Conservation (phyloP, 1,284 basidiomycete genomes). For the Ustilago trichophora region DNA sequence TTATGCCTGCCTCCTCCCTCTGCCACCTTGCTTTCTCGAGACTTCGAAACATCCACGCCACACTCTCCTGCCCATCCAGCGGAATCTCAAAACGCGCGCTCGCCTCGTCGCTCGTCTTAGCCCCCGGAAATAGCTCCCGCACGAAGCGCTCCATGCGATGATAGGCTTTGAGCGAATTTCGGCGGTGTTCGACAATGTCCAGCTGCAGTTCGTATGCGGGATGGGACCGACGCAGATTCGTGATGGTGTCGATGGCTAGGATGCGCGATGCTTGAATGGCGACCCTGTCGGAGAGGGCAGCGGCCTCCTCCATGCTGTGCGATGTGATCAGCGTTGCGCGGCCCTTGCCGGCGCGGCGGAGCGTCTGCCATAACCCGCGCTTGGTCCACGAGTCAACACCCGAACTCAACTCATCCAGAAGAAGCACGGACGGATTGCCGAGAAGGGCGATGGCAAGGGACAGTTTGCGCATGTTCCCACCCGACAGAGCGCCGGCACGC, state of each 20-base stretch:
- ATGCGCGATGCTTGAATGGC: constrained; percentile 13
- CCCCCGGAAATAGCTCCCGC: constrained; percentile 72
- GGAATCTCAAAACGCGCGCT: constrained; percentile 81
- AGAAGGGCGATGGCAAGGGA: constrained; percentile 82
- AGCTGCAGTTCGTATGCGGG: constrained; percentile 82
- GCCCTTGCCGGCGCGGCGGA: constrained; percentile 72
- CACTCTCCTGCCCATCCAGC: constrained; percentile 73
- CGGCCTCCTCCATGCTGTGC: constrained; percentile 86
- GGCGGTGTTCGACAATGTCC: constrained; percentile 70
- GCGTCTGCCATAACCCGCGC: constrained; percentile 80
- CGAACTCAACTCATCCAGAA: constrained; percentile 84
- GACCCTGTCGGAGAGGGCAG: constrained; percentile 73
- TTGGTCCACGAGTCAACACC: constrained; percentile 85
- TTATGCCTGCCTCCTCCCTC: constrained; percentile 15
- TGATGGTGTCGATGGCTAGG: constrained; percentile 75
- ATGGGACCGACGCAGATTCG: constrained; percentile 74
- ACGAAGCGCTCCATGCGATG: constrained; percentile 74
- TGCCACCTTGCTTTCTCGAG: constrained; percentile 10
- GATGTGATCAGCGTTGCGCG: constrained; percentile 66
- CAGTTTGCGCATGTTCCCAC: constrained; percentile 77
- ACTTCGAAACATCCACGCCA: constrained; percentile 70
- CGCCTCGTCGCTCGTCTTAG: constrained; percentile 77
- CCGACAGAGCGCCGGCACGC: constrained; percentile 77
- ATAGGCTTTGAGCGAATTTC: constrained; percentile 62
- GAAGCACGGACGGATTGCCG: constrained; percentile 78